Evolutionary conservation across 2,329 filamentous ascomycete species (phyloP), one percentile per base, ranked within the genome.

Genomic region (Exophiala lecanii-corni): DNA sequence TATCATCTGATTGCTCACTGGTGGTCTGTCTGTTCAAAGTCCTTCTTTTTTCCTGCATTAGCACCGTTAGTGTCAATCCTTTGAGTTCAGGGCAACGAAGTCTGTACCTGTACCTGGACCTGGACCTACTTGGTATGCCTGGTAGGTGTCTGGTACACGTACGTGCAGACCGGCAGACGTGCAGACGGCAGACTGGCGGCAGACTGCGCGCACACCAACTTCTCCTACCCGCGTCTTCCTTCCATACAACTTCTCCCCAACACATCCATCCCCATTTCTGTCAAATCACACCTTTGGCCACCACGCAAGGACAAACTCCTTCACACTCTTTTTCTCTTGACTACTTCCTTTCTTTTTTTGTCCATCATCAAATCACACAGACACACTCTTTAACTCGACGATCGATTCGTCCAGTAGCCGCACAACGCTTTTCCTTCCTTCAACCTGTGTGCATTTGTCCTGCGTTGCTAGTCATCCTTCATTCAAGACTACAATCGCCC

Each of bases 351-450:
- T 21, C 17, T 40, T 33, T 35, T 39, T 38, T 49, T 40, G 21
- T 36, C 16, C 13, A 46, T 39, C 23, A 6, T 7, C 6, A 6
- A 26, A 26, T 26, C 23, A 26, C 38, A 49, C 47, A 33, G 37
- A 41, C 46, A 47, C 44, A 43, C 35, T 46, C 47, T 16, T 36
- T 50, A 45, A 32, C 31, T 39, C 45, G 51, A 51, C 51, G 51
- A 44, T 54, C 43, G 51, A 54, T 49, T 46, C 51, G 51, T 54
- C 51, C 23, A 19, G n/a, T 32, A 18, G 26, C 43, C 17, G 17
- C 34, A 31, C 28, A 19, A 40, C 37, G 39, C 18, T 25, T n/a
- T 39, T 31, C 44, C 36, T 45, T 50, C 50, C 20, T 50, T 50
- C 43, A 39, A 26, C 34, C 10, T 30, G 19, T 19, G 25, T 40